phyloP scores from a whole-genome alignment of 495 filamentous ascomycete species.

The Pseudoneurospora amorphoporcata region DNA sequence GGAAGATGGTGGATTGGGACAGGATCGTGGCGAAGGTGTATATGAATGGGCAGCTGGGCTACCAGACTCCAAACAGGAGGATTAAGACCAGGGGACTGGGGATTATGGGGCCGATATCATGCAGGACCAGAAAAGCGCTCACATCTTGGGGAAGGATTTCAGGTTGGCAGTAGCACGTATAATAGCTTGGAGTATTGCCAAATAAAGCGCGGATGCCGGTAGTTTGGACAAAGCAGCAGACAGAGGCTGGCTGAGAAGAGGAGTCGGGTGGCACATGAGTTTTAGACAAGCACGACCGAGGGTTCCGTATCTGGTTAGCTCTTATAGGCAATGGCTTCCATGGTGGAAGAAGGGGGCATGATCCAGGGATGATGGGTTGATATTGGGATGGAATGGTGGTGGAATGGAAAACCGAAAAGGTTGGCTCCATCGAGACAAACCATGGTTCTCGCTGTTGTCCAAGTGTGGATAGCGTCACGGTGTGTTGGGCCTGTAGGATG shows the following conservation, averaged over 20 bases:
- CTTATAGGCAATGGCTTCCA: background rate
- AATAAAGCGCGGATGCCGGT: background rate
- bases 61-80: background rate
- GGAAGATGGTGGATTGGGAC: background rate
- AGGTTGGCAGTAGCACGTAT: background rate
- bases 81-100: background rate
- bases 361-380: background rate
- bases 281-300: conserved; percentile 12
- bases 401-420: background rate
- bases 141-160: background rate
- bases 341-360: background rate
- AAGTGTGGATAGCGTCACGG: background rate
- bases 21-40: background rate
- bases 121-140: background rate
- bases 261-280: background rate
- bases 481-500: background rate
- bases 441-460: background rate
- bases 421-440: background rate
- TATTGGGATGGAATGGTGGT: background rate
- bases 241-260: conserved; percentile 11
- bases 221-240: conserved; percentile 2
- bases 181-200: background rate
- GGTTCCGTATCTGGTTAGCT: conserved; percentile 9
- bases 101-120: background rate
- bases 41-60: background rate